A percentile compares a stretch with the other conserved stretches of the same genome.
phyloP scores from a whole-genome alignment of 1,284 basidiomycete genomes.

The Anthracocystis walkeri region DNA sequence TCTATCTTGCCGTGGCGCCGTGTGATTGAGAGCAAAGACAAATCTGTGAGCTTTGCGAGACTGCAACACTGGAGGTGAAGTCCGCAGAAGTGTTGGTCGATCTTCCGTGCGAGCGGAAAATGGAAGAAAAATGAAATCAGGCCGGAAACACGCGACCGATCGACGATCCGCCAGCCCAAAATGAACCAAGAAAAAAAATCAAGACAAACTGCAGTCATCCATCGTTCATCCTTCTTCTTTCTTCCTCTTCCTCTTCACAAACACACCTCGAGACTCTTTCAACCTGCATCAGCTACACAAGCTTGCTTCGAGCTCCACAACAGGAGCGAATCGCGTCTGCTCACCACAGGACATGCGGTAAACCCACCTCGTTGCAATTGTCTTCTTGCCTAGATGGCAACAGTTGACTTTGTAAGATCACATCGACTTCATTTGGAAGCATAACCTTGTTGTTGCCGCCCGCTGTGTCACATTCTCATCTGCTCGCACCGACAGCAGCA shows the following conservation, averaged over 20 bases:
- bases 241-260: background rate
- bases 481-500: background rate
- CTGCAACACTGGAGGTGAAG: background rate
- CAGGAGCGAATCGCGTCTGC: too few relatives aligned
- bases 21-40: background rate
- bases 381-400: conserved; percentile 13
- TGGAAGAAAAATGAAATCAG: background rate
- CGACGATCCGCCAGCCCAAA: background rate
- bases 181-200: conserved; percentile 4
- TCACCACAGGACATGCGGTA: conserved; percentile 20
- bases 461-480: conserved; percentile 13
- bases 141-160: conserved; percentile 9
- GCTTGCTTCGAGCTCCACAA: background rate
- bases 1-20: background rate
- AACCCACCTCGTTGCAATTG: conserved; percentile 7
- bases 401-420: conserved; percentile 2
- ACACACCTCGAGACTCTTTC: conserved; percentile 10
- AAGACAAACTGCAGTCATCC: background rate
- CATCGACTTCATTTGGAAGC: conserved; percentile 34
- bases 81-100: background rate
- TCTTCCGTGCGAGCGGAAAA: conserved; percentile 18
- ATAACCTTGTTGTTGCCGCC: conserved; percentile 13
- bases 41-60: background rate
- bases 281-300: background rate
- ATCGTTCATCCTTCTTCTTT: background rate